These are phyloP conservation scores for Cardiospermum halicacabum DNA, from an alignment of 345 rosid species.

Conservation along the genomic window DNA sequence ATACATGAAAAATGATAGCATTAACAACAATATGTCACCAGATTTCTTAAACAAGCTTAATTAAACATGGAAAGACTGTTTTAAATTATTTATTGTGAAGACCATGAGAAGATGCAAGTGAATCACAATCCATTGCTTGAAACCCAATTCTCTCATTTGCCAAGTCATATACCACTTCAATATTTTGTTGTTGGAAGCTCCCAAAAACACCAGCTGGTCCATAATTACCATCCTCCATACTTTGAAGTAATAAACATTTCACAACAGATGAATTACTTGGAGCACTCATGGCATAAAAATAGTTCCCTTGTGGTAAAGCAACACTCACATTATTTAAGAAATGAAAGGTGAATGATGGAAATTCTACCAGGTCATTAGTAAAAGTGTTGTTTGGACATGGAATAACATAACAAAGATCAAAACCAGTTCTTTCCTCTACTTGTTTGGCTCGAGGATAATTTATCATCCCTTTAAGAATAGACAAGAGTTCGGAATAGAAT, in stretches of 20 bases:
- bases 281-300: conserved; percentile 69
- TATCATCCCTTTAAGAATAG: conserved; percentile 36
- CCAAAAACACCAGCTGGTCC: conserved; percentile 84
- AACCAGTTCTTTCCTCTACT: conserved; percentile 50
- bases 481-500: conserved; percentile 56
- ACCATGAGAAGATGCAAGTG: conserved; percentile 45
- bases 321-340: conserved; percentile 72
- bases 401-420: conserved; percentile 72
- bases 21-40: background rate
- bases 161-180: conserved; percentile 75
- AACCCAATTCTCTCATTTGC: conserved; percentile 72
- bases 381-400: conserved; percentile 54
- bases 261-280: conserved; percentile 60
- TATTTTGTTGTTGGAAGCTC: conserved; percentile 84
- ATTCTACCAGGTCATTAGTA: conserved; percentile 9
- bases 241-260: conserved; percentile 63
- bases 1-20: no score
- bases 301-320: conserved; percentile 50
- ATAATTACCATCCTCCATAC: conserved; percentile 61
- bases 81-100: conserved; percentile 31
- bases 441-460: conserved; percentile 58
- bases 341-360: conserved; percentile 64
- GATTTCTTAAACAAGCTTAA: background rate
- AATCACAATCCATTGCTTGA: conserved; percentile 73
- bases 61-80: background rate